A percentile compares a stretch with the other conserved stretches of the same genome.
phyloP scores from a whole-genome alignment of 1,284 basidiomycete species.

The Coniophora puteana region DNA sequence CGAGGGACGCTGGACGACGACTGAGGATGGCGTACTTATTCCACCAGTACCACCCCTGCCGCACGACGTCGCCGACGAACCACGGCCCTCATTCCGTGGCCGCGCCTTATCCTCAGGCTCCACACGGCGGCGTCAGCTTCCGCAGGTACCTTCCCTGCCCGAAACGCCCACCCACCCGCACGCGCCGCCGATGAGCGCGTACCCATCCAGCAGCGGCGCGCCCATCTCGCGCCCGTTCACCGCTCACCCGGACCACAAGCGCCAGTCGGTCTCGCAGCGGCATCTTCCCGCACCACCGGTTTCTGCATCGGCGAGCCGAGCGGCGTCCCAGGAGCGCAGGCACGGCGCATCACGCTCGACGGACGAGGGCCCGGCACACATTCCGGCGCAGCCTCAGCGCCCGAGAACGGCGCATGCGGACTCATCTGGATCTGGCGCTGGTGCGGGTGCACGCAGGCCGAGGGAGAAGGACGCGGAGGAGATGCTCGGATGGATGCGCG shows the following conservation, averaged over 20 bases:
- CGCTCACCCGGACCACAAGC: constrained; percentile 12
- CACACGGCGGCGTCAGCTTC: constrained; percentile 23
- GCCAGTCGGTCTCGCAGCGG: constrained; percentile 19
- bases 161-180: constrained; percentile 9
- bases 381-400: no score
- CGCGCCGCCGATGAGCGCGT: no score
- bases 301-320: constrained; percentile 1
- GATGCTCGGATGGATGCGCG: constrained; percentile 27
- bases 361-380: no score
- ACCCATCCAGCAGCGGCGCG: no score
- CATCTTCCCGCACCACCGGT: constrained; percentile 13
- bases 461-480: constrained; percentile 25
- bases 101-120: constrained; percentile 17
- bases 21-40: constrained; percentile 10
- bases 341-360: constrained; percentile 16
- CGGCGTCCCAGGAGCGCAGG: constrained; percentile 10
- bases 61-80: constrained; percentile 15
- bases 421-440: no score
- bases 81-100: constrained; percentile 9
- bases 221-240: no score
- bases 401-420: no score
- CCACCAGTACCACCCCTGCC: no score
- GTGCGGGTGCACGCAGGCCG: constrained; percentile 9
- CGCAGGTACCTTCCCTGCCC: constrained; percentile 20
- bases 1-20: no score